Evolutionary conservation across 129 eudicot species (phyloP).

Genomic region (Artemisia annua): DNA sequence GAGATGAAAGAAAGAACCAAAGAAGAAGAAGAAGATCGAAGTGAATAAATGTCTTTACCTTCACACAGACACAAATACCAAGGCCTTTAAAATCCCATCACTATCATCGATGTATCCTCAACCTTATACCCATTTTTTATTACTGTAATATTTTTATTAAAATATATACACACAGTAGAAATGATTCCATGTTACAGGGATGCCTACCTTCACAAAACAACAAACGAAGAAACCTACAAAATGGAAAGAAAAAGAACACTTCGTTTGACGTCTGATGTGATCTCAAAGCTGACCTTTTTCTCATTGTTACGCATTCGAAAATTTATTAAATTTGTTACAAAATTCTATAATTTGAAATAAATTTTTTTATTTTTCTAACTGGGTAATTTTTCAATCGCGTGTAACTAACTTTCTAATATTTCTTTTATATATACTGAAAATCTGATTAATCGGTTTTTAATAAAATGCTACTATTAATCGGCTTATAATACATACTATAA

Average conservation of each 20-base stretch:
- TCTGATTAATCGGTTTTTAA: no score
- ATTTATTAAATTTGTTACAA: no score
- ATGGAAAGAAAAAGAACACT: conserved; percentile 40
- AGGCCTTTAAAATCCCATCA: conserved; percentile 46
- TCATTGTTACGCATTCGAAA: no score
- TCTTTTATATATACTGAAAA: no score
- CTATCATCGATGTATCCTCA: conserved; percentile 50
- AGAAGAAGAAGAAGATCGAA: conserved; percentile 35
- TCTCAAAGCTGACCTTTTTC: conserved; percentile 3
- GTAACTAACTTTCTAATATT: no score
- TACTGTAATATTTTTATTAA: background rate
- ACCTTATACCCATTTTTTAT: conserved; percentile 21
- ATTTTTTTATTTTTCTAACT: no score
- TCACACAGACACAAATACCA: conserved; percentile 25
- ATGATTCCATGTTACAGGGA: conserved; percentile 40
- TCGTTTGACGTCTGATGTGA: conserved; percentile 47
- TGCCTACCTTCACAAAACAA: conserved; percentile 45
- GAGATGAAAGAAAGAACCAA: conserved; percentile 15
- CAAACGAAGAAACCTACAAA: conserved; percentile 58
- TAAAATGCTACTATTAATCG: no score
- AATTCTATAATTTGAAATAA: no score
- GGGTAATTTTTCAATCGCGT: no score
- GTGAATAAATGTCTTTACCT: conserved; percentile 32
- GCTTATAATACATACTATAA: no score
- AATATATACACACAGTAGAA: conserved; percentile 27